Evolutionary conservation across 2,329 filamentous ascomycete genomes (phyloP).

Genomic region (Lachnellula cervina): DNA sequence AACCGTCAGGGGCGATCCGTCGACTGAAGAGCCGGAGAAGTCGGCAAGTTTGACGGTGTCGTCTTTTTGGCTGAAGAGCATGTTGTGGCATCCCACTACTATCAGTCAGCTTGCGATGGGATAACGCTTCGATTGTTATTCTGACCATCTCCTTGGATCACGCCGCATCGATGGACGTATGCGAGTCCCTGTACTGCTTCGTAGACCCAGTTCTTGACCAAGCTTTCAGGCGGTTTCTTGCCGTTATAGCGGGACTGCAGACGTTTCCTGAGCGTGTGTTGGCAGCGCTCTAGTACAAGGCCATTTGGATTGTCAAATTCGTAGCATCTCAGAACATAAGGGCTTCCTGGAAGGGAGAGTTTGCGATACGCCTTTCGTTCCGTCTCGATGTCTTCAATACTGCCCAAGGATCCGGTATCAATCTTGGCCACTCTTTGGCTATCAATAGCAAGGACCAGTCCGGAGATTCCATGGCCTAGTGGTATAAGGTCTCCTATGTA

Average conservation of each 20-base stretch:
- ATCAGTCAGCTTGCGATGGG: background rate
- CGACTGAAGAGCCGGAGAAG: conserved; percentile 3
- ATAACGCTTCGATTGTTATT: background rate
- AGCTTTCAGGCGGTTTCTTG: background rate
- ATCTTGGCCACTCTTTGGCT: conserved; percentile 1
- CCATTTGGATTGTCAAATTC: background rate
- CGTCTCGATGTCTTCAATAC: conserved; percentile 1
- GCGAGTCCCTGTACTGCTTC: conserved; percentile 1
- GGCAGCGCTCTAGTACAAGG: background rate
- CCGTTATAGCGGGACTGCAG: background rate
- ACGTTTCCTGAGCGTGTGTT: background rate
- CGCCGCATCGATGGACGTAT: background rate
- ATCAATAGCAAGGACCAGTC: conserved; percentile 1
- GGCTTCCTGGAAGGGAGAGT: background rate
- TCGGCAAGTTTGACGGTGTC: conserved; percentile 1
- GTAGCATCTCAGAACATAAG: background rate
- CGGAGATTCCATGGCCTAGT: conserved; percentile 1
- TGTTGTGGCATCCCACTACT: conserved; percentile 4
- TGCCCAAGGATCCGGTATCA: background rate
- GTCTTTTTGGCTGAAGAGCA: background rate
- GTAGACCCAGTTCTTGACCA: background rate
- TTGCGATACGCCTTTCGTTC: background rate
- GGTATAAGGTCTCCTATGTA: background rate
- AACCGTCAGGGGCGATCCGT: background rate
- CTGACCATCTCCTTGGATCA: conserved; percentile 4